A percentile compares a stretch with the other conserved stretches of the same genome.
Conservation (phyloP, 2,329 filamentous ascomycete genomes). For the Diaporthe eres region DNA sequence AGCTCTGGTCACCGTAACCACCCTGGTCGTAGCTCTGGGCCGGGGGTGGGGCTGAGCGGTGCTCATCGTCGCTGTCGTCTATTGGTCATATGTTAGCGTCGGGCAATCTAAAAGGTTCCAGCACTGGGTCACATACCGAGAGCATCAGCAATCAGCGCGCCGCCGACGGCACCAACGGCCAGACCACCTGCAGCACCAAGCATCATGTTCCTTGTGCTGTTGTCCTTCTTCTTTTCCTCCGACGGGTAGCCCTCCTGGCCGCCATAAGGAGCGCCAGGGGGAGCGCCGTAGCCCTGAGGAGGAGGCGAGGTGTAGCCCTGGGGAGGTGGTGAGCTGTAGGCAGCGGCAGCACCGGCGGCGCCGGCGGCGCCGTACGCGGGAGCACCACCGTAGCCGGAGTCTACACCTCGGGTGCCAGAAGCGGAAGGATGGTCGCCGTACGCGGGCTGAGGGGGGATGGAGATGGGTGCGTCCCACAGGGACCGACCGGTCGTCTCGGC, state of each 20-base stretch:
- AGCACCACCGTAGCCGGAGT: constrained; percentile 37
- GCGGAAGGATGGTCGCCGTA: constrained; percentile 42
- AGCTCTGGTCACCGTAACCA: constrained; percentile 39
- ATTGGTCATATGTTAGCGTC: constrained; percentile 45
- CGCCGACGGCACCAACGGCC: constrained; percentile 69
- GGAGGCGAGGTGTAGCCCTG: constrained; percentile 23
- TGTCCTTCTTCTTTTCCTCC: constrained; percentile 55
- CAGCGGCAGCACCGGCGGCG: constrained; percentile 17
- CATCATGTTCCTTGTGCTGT: constrained; percentile 67
- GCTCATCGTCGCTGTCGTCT: constrained; percentile 43
- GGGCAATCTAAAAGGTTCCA: constrained; percentile 2
- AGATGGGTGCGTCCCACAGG: constrained; percentile 66
- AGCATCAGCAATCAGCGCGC: constrained; percentile 70
- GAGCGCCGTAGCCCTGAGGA: constrained; percentile 29
- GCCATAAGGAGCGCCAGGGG: constrained; percentile 25
- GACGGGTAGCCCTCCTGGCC: constrained; percentile 17
- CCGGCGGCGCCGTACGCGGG: not conserved
- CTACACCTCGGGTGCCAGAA: constrained; percentile 27
- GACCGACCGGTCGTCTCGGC: constrained; percentile 68
- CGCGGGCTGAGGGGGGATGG: constrained; percentile 43
- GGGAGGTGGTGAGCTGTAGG: not conserved
- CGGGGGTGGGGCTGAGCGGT: constrained; percentile 36
- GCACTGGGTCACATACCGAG: constrained; percentile 56
- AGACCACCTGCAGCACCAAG: constrained; percentile 72
- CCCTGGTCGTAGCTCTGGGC: constrained; percentile 41